Conservation (phyloP, 139 green algal genomes). For the Parachlorella kessleri region DNA sequence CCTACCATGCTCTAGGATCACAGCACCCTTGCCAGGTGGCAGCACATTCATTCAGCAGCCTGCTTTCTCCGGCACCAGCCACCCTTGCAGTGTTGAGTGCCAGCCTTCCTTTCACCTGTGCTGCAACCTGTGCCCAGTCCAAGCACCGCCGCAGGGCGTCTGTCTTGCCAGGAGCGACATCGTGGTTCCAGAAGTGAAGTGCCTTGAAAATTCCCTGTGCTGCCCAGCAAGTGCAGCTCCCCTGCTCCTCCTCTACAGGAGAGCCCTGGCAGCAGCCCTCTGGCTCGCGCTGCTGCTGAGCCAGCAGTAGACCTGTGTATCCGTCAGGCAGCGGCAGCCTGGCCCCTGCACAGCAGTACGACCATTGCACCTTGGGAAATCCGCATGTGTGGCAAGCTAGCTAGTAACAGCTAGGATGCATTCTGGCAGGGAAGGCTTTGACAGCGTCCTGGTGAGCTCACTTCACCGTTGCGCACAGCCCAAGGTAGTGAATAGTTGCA, state of each 20-base stretch:
- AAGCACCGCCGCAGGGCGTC: conserved; percentile 40
- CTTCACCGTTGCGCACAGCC: no score
- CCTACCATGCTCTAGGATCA: not conserved
- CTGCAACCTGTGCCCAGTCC: conserved; percentile 39
- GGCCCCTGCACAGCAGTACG: conserved; percentile 9
- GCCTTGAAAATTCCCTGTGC: conserved; percentile 9
- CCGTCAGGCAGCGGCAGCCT: conserved; percentile 36
- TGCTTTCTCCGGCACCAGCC: not conserved
- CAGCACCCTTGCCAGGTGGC: not conserved
- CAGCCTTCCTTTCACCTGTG: not conserved
- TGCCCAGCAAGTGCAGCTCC: conserved; percentile 3
- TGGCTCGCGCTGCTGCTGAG: not conserved
- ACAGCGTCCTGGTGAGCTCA: no score
- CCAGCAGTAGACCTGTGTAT: conserved; percentile 35
- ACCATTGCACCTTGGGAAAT: no score
- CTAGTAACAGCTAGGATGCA: no score
- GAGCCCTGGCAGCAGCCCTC: not conserved
- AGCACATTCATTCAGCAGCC: no score
- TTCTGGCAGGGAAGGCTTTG: no score
- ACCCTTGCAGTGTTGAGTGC: conserved; percentile 3
- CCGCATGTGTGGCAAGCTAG: no score
- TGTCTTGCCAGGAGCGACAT: conserved; percentile 16
- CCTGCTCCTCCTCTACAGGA: not conserved
- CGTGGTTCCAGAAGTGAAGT: conserved; percentile 43
- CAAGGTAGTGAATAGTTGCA: no score